These are phyloP conservation scores for Jatropha podagrica DNA, from an alignment of 441 rosid genomes.

Conservation along the genomic window DNA sequence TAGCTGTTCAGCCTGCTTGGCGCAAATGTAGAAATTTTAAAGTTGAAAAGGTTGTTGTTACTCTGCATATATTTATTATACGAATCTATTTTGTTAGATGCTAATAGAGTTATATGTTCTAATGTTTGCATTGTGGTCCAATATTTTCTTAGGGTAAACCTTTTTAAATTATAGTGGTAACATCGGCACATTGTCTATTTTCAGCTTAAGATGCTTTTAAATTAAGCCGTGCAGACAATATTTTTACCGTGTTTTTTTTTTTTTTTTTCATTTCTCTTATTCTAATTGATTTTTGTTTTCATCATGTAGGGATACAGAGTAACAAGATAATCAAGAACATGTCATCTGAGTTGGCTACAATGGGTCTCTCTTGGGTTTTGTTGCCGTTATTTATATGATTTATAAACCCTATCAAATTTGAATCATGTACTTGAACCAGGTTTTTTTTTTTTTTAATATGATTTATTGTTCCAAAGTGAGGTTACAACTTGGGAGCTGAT, in stretches of 20 bases:
- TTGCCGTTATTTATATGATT: neutral
- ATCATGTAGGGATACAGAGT: conserved; percentile 23
- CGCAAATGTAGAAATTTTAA: no score
- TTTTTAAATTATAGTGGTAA: no score
- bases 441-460: no score
- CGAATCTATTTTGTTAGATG: no score
- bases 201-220: neutral
- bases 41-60: no score
- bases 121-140: no score
- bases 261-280: rapidly evolving
- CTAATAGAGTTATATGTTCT: no score
- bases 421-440: neutral
- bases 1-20: neutral
- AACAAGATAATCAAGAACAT: conserved; percentile 3
- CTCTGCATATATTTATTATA: neutral
- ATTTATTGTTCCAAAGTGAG: no score
- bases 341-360: neutral
- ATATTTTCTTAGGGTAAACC: no score
- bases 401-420: neutral
- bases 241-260: neutral
- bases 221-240: neutral
- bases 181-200: neutral
- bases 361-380: neutral
- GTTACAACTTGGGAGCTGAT: no score
- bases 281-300: neutral